Evolutionary conservation across 257 asterid genomes (phyloP).

Genomic region (Penstemon barbatus): DNA sequence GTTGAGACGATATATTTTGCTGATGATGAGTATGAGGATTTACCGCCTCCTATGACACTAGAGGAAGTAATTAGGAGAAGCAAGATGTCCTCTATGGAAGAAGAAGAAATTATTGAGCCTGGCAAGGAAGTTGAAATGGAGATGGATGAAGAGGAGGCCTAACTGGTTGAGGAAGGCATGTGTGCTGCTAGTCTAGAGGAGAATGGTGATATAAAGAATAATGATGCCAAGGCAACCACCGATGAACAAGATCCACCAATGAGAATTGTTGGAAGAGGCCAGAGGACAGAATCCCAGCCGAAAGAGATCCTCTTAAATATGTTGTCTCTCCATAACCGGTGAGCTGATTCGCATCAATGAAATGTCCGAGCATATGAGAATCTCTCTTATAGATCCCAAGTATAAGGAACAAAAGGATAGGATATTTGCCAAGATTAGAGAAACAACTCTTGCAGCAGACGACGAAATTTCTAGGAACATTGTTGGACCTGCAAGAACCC

Average conservation of each 20-base stretch:
- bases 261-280: conserved; percentile 98
- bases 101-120: conserved; percentile 70
- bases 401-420: conserved; percentile 90
- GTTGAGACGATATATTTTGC: conserved; percentile 88
- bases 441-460: conserved; percentile 87
- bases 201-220: conserved; percentile 44
- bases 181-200: conserved; percentile 76
- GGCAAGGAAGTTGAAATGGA: conserved; percentile 95
- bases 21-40: conserved; percentile 92
- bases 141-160: conserved; percentile 95
- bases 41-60: conserved; percentile 90
- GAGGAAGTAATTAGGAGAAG: conserved; percentile 95
- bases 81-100: conserved; percentile 68
- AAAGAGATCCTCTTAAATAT: conserved; percentile 75
- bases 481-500: conserved; percentile 17
- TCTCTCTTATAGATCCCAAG: conserved; percentile 87
- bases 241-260: conserved; percentile 81
- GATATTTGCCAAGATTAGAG: conserved; percentile 92
- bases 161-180: conserved; percentile 93
- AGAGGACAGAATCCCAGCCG: conserved; percentile 78
- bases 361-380: conserved; percentile 96
- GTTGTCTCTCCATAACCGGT: conserved; percentile 78
- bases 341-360: conserved; percentile 76
- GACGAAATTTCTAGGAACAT: conserved; percentile 88
- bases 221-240: conserved; percentile 39